Base-by-base conservation (phyloP, 2,329 filamentous ascomycete species). In the Seiridium cupressi region DNA sequence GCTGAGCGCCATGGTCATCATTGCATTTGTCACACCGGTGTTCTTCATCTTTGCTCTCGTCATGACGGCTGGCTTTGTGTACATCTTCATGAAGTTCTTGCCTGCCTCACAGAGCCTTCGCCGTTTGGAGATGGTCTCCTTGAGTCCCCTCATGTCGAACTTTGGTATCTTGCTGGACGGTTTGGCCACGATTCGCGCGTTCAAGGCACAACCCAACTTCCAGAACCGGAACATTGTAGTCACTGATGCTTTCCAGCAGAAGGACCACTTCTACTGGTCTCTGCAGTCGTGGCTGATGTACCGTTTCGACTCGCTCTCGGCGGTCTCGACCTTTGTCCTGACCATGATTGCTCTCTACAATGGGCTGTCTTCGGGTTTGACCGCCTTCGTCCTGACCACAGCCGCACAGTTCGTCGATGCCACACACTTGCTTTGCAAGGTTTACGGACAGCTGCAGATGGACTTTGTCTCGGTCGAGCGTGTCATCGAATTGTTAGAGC, bases 181-280 rank as follows among this genome's bases (percentile, higher is more conserved):
- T 0, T 77, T 97, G 7, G 92, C 91, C 0, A 97, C 93, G 0
- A 92, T 97, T 31, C 86, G 92, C 48, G 92, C 93, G 0, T 94
- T 96, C 71, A 86, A 84, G 54, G 92, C 89, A 1, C 89, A 96
- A 66, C 78, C 83, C 3, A 87, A 90, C 57, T 97, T 97, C 69
- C 92, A 96, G 69, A 84, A 88, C 63, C 84, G 88, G 55, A 91
- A 96, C 57, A 89, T 97, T 40, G 79, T 83, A 2, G 92, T 93
- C 0, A 92, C 93, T 0, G 93, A 97, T 69, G 87, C 88, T 18
- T 97, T 97, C 70, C 93, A 97, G 72, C 92, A 92, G 71, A 95
- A 96, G 84, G 93, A 97, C 68, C 93, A 97, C 72, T 96, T 97
- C 76, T 97, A 96, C 76, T 97, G 93, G 90, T 91, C 88, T 61